Conservation (phyloP, 345 rosid genomes). For the Gossypium thurberi region DNA sequence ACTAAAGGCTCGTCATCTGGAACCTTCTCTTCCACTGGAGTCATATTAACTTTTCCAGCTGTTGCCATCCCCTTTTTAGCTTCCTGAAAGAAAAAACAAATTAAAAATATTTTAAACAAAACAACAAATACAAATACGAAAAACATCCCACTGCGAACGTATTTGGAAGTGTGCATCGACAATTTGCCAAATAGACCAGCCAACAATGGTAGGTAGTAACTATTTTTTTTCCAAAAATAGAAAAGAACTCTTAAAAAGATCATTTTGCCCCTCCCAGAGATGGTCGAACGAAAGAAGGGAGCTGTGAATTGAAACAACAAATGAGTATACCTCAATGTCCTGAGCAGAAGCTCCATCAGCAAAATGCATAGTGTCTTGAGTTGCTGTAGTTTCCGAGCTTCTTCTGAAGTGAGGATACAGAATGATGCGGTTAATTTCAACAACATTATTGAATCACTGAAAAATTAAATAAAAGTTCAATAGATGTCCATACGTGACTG, state of each 20-base stretch:
- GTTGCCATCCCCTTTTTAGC: slow-evolving; percentile 42
- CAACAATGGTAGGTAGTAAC: not conserved
- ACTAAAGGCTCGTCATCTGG: slow-evolving; percentile 70
- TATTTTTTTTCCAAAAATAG: not conserved
- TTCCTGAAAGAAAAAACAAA: slow-evolving; percentile 37
- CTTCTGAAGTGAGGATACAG: slow-evolving; percentile 26
- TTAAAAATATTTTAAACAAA: too few species aligned
- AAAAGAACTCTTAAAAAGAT: not conserved
- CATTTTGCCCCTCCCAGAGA: not conserved
- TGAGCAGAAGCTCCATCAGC: slow-evolving; percentile 43
- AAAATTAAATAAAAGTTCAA: slow-evolving; percentile 9
- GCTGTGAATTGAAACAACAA: not conserved
- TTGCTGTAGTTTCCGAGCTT: slow-evolving; percentile 28
- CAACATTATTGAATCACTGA: not conserved
- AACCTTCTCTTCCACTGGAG: slow-evolving; percentile 59
- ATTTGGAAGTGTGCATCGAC: not conserved
- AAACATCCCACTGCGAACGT: not conserved
- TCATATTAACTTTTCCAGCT: slow-evolving; percentile 47
- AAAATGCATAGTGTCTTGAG: slow-evolving; percentile 38
- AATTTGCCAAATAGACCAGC: slow-evolving; percentile 2
- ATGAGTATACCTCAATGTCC: slow-evolving; percentile 50
- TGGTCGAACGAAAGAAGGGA: not conserved
- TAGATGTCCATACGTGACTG: slow-evolving; percentile 37
- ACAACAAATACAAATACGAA: not conserved
- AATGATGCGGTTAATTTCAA: not conserved